phyloP scores from a whole-genome alignment of 2,329 filamentous ascomycete species.

The Xylariaceae sp. region DNA sequence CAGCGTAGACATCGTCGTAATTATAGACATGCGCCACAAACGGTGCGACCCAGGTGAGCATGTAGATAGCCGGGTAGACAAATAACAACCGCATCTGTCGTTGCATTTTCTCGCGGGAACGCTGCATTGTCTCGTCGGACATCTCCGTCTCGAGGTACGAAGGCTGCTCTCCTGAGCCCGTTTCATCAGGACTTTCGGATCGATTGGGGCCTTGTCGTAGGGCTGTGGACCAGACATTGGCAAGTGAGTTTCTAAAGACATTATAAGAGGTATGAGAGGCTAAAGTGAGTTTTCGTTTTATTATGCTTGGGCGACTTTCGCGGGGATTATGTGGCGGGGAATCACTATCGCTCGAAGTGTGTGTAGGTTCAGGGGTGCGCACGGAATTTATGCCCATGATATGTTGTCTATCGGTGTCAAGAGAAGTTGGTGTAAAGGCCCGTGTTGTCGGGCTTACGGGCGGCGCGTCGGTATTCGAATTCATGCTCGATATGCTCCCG shows the following conservation, averaged over 20 bases:
- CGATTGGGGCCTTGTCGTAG: constrained; percentile 12
- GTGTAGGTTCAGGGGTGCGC: not conserved
- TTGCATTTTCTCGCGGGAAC: constrained; percentile 51
- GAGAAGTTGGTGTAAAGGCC: not conserved
- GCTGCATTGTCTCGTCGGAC: constrained; percentile 31
- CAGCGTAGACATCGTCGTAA: constrained; percentile 39
- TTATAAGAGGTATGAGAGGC: not conserved
- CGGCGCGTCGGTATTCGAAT: constrained; percentile 1
- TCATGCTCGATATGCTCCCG: not conserved
- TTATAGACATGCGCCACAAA: constrained; percentile 60
- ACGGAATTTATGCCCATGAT: constrained; percentile 2
- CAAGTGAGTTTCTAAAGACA: constrained; percentile 11
- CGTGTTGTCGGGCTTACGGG: constrained; percentile 14
- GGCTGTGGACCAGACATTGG: constrained; percentile 12
- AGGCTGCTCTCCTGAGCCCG: not conserved
- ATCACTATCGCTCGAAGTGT: not conserved
- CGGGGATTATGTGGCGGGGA: not conserved
- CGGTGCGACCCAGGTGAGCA: constrained; percentile 66
- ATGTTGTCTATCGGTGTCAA: not conserved
- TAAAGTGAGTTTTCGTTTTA: not conserved
- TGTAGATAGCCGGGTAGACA: constrained; percentile 69
- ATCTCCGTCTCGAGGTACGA: constrained; percentile 24
- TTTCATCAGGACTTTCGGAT: not conserved
- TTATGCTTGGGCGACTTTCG: not conserved
- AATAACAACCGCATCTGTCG: constrained; percentile 68